Evolutionary conservation across 2,329 filamentous ascomycete species (phyloP).

Genomic region (Trichoderma atrobrunneum): DNA sequence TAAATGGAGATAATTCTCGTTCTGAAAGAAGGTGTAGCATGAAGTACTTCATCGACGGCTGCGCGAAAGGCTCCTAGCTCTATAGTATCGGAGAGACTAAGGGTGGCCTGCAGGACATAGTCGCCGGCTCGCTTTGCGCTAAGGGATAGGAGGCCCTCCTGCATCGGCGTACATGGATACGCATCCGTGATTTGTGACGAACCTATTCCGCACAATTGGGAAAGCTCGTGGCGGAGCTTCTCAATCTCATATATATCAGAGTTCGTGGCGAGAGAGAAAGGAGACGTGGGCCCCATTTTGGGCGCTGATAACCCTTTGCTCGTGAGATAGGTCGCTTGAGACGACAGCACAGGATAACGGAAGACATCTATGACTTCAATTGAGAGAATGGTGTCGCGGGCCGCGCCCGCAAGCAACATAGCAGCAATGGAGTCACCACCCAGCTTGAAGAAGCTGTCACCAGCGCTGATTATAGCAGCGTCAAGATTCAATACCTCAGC

Average conservation of each 20-base stretch:
- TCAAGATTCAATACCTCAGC: background rate
- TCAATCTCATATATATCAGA: background rate
- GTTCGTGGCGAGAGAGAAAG: conserved; percentile 36
- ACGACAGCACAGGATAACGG: no score
- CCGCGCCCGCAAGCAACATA: background rate
- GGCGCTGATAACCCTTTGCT: conserved; percentile 7
- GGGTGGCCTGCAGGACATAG: conserved; percentile 30
- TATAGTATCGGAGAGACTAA: background rate
- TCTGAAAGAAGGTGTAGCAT: background rate
- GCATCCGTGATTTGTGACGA: conserved; percentile 28
- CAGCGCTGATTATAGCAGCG: conserved; percentile 9
- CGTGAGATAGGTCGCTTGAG: no score
- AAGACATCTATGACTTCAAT: conserved; percentile 3
- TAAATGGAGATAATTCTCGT: background rate
- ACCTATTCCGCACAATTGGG: no score
- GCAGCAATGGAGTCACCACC: conserved; percentile 36
- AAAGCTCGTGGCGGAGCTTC: background rate
- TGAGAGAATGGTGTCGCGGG: background rate
- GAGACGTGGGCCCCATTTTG: background rate
- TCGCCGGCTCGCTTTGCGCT: background rate
- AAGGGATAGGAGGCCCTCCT: background rate
- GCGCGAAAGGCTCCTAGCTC: background rate
- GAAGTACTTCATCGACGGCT: background rate
- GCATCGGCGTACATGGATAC: conserved; percentile 29
- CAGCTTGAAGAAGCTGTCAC: conserved; percentile 31